Base-by-base conservation (phyloP, 306 rosid species). In the Sicyos baderoa region DNA sequence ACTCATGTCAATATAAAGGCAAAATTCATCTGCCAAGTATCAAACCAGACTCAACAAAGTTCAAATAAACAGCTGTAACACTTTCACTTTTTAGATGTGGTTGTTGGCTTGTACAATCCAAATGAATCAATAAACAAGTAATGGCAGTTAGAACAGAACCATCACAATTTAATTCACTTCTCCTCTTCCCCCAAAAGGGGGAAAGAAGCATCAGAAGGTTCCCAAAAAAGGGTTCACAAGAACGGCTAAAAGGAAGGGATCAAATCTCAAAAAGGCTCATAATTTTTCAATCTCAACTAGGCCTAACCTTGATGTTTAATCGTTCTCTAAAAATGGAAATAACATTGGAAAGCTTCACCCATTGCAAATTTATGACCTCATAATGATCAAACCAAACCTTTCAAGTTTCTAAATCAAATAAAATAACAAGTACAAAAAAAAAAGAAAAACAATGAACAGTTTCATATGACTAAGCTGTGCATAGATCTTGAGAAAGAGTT, bases 401-500 rank as follows among this genome's bases (percentile, higher is more conserved):
- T 58, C 44, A 8, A 27, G 64, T 37, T 37, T 37, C 9, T 0
- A 37, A 37, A 58, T 58, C 14, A 58, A 58, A 60, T 32, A 29
- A 60, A 60, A 6, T 16, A 16, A 32, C 1, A 27, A 60, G 45
- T 40, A 40, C 45, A 27, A 29, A 4, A 17, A 32, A 35, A 61
- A 35, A 27, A n/a, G n/a, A 29, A 29, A 29, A 58, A 60, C 14
- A 27, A 60, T 15, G 23, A 57, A 57, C 18, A 23, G 18, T 27
- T 58, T 29, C 13, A 59, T 15, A 32, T 27, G 45, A 59, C 44
- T 59, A 7, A 35, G 49, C 6, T 19, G 27, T 56, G 47, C 59
- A 42, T 64, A 42, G 40, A 73, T 47, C 77, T 69, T 77, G 50
- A 62, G 68, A 62, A 49, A 62, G 23, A 63, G 68, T 37, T 1